Evolutionary conservation across 2,329 filamentous ascomycete genomes (phyloP).

Genomic region (Pyrenochaeta sp.): DNA sequence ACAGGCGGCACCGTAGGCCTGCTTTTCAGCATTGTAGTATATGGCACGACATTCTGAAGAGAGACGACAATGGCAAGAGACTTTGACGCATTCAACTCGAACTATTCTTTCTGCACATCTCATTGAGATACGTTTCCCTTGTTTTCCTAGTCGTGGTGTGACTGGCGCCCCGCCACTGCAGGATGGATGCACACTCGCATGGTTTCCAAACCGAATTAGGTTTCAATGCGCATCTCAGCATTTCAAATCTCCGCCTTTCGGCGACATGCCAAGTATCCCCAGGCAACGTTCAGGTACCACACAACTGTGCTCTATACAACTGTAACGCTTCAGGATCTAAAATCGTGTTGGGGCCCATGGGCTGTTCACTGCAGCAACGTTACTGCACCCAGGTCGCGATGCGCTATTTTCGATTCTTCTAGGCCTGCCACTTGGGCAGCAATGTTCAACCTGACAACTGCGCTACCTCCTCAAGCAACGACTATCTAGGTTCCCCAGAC

Average conservation of each 20-base stretch:
- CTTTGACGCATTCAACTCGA: conserved; percentile 3
- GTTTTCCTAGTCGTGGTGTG: conserved; percentile 4
- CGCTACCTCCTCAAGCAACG: not conserved
- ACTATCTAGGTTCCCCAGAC: conserved; percentile 11
- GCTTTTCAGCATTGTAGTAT: conserved; percentile 9
- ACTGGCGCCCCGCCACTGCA: conserved; percentile 11
- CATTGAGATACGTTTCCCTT: conserved; percentile 1
- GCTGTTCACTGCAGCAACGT: not conserved
- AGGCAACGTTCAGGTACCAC: conserved; percentile 3
- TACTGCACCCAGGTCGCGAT: not conserved
- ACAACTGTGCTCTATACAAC: not conserved
- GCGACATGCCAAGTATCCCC: conserved; percentile 4
- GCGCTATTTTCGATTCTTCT: conserved; percentile 11
- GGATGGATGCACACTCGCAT: conserved; percentile 14
- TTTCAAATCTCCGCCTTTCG: conserved; percentile 8
- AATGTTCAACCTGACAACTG: not conserved
- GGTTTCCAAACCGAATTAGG: conserved; percentile 19
- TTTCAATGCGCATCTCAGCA: conserved; percentile 8
- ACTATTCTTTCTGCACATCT: conserved; percentile 2
- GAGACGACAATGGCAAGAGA: not conserved
- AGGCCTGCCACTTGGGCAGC: not conserved
- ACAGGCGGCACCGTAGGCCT: conserved; percentile 6
- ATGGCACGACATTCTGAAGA: conserved; percentile 8
- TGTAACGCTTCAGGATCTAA: not conserved
- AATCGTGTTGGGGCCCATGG: not conserved